These are phyloP conservation scores for Chaetomium strumarium DNA, from an alignment of 2,329 filamentous ascomycete species.

Conservation along the genomic window DNA sequence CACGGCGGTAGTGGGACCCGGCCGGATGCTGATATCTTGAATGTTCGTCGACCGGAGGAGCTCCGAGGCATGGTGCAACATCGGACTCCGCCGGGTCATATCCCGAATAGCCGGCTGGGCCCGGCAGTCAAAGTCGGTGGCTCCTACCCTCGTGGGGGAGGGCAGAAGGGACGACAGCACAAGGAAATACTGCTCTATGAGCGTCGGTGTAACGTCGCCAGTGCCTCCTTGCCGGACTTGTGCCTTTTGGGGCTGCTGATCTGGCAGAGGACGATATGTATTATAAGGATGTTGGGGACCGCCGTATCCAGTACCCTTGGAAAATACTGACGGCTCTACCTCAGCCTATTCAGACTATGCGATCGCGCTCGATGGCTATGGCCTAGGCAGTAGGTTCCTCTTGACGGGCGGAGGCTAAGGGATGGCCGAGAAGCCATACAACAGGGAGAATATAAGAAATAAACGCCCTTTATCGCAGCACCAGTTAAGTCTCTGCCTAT, in stretches of 20 bases:
- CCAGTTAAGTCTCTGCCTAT: constrained; percentile 17
- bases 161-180: constrained; percentile 14
- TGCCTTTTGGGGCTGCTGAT: no score
- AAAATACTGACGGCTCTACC: constrained; percentile 7
- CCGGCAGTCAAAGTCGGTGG: background rate
- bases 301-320: constrained; percentile 23
- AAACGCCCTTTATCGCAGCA: constrained; percentile 24
- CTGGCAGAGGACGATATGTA: no score
- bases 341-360: background rate
- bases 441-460: constrained; percentile 24
- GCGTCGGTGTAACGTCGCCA: background rate
- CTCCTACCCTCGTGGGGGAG: background rate
- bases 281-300: no score
- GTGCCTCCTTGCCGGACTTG: no score
- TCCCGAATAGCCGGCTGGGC: constrained; percentile 10
- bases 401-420: background rate
- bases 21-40: constrained; percentile 25
- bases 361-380: background rate
- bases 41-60: constrained; percentile 25
- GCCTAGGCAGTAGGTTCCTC: background rate
- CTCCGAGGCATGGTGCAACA: constrained; percentile 23
- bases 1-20: constrained; percentile 33
- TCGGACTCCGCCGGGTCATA: constrained; percentile 24
- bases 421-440: constrained; percentile 18
- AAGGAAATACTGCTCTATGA: constrained; percentile 12